A percentile compares a stretch with the other conserved stretches of the same genome.
These are phyloP conservation scores for Crepidotus variabilis DNA, from an alignment of 768 basidiomycete genomes.

Conservation along the genomic window DNA sequence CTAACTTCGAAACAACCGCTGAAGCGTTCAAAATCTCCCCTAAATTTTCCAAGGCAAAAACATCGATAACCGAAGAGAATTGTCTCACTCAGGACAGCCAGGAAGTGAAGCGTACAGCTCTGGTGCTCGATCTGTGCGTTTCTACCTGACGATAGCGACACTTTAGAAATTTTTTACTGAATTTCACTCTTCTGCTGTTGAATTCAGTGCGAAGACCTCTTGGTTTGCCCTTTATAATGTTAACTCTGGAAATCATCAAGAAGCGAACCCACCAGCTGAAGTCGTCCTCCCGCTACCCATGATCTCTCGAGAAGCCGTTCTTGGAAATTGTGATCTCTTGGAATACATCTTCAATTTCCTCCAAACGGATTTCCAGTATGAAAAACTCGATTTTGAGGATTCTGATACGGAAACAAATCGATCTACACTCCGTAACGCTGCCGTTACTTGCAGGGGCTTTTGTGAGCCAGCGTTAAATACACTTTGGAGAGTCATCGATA, in stretches of 20 bases:
- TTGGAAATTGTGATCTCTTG: not conserved
- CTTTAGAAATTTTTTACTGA: too few relatives aligned
- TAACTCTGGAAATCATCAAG: not conserved
- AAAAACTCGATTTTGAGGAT: not conserved
- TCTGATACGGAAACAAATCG: not conserved
- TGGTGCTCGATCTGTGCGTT: too few relatives aligned
- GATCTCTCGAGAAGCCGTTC: not conserved
- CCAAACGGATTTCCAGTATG: not conserved
- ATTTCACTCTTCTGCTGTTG: too few relatives aligned
- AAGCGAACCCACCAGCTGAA: not conserved
- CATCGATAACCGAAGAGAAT: too few relatives aligned
- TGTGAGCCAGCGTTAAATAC: not conserved
- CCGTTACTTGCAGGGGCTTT: not conserved
- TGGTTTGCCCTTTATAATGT: not conserved
- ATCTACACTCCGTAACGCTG: not conserved
- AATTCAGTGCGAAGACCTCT: not conserved
- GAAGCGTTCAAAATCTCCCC: too few relatives aligned
- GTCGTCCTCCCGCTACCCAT: not conserved
- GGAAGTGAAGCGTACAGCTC: too few relatives aligned
- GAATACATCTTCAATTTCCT: not conserved
- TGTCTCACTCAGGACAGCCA: too few relatives aligned
- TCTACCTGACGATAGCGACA: too few relatives aligned
- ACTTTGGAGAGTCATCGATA: not conserved
- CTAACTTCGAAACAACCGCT: too few relatives aligned
- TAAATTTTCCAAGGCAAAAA: too few relatives aligned